Conservation (phyloP, 192 early-diverging fungal species). For the Chytriomyces sp. region DNA sequence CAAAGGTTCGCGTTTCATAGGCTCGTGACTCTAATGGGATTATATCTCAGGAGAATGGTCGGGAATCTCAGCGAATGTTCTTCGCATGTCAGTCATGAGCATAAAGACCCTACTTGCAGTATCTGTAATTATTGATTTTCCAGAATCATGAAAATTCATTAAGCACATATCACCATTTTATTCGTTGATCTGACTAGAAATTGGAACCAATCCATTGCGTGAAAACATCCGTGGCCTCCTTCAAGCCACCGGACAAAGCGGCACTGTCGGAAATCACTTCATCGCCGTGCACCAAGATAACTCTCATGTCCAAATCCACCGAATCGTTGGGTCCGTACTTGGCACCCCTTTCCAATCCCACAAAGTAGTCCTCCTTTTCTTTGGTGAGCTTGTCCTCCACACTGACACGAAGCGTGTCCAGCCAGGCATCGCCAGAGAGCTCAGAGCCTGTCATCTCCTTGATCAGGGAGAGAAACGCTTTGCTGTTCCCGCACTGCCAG, state of each 20-base stretch:
- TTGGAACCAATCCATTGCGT: constrained; percentile 23
- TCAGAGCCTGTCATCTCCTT: constrained; percentile 31
- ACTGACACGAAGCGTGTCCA: constrained; percentile 15
- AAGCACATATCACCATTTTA: too few relatives aligned
- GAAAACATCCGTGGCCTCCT: constrained; percentile 27
- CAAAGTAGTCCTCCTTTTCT: constrained; percentile 31
- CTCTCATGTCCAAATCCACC: constrained; percentile 38
- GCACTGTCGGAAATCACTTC: constrained; percentile 26
- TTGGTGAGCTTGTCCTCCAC: constrained; percentile 12
- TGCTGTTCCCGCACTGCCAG: constrained; percentile 31
- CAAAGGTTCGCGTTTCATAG: too few relatives aligned
- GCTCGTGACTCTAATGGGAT: too few relatives aligned
- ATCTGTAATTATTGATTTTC: too few relatives aligned
- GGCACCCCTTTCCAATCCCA: constrained; percentile 29
- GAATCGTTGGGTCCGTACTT: constrained; percentile 21
- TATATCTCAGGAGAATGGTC: too few relatives aligned
- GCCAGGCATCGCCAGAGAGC: constrained; percentile 34
- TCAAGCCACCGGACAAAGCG: constrained; percentile 3
- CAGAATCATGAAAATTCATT: too few relatives aligned
- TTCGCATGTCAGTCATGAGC: too few relatives aligned
- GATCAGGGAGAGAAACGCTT: constrained; percentile 27
- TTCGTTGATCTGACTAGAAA: too few relatives aligned
- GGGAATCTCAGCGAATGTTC: too few relatives aligned
- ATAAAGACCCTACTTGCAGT: too few relatives aligned
- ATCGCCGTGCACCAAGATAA: constrained; percentile 37